These are phyloP conservation scores for Lasiodiplodia sp. DNA, from an alignment of 2,329 filamentous ascomycete species.

Conservation along the genomic window DNA sequence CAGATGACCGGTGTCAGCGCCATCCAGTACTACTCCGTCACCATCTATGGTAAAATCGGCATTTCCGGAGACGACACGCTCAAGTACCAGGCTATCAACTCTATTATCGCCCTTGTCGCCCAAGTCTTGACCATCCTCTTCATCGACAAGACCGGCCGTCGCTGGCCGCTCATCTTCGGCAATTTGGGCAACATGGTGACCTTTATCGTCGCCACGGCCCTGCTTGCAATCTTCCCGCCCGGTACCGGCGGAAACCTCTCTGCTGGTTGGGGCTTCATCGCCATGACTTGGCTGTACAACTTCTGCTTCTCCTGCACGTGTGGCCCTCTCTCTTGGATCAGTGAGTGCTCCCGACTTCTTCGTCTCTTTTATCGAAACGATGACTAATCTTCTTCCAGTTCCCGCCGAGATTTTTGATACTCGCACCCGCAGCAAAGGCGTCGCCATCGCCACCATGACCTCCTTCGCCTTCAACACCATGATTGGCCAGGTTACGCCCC, in stretches of 20 bases:
- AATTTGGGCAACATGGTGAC: constrained; percentile 75
- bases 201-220: constrained; percentile 71
- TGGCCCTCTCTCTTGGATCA: constrained; percentile 69
- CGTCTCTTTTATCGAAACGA: constrained; percentile 61
- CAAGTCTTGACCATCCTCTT: constrained; percentile 72
- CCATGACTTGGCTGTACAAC: constrained; percentile 81
- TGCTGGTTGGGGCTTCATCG: constrained; percentile 78
- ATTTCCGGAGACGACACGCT: constrained; percentile 71
- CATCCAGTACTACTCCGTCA: constrained; percentile 77
- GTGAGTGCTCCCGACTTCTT: constrained; percentile 39
- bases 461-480: constrained; percentile 80
- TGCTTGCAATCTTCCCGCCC: constrained; percentile 69
- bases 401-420: constrained; percentile 81
- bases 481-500: constrained; percentile 73
- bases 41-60: constrained; percentile 73
- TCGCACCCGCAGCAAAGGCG: constrained; percentile 75
- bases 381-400: constrained; percentile 45
- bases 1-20: constrained; percentile 73
- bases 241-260: constrained; percentile 57
- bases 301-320: constrained; percentile 76
- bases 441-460: constrained; percentile 76
- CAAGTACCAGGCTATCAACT: constrained; percentile 79
- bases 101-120: constrained; percentile 72
- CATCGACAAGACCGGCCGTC: constrained; percentile 74
- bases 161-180: constrained; percentile 74